phyloP scores from a whole-genome alignment of 192 early-diverging fungal genomes.

The Mortierella alpina region DNA sequence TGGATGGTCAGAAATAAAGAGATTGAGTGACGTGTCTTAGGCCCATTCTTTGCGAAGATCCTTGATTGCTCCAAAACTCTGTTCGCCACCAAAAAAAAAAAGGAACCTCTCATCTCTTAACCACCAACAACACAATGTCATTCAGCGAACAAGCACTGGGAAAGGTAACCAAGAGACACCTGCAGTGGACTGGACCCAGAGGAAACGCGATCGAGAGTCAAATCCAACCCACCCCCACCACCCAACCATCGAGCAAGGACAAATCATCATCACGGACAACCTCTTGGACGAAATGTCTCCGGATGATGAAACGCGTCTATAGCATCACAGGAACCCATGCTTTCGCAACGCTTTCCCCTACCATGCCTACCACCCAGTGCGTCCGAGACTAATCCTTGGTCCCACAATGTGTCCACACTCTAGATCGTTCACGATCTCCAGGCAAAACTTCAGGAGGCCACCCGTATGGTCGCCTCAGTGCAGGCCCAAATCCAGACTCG shows the following conservation, averaged over 20 bases:
- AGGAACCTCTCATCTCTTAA: not conserved
- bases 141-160: conserved; percentile 53
- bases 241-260: not conserved
- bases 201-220: too few relatives aligned
- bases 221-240: too few relatives aligned
- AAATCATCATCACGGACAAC: conserved; percentile 1
- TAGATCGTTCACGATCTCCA: conserved; percentile 76
- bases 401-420: not conserved
- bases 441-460: conserved; percentile 67
- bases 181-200: not conserved
- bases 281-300: too few relatives aligned
- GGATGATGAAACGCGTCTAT: too few relatives aligned
- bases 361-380: not conserved
- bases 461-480: conserved; percentile 69
- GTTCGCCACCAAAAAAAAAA: not conserved
- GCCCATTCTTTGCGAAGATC: not conserved
- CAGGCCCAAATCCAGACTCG: conserved; percentile 70
- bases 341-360: not conserved
- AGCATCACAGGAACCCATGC: not conserved
- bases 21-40: not conserved
- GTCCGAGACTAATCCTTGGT: not conserved
- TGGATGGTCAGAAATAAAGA: not conserved
- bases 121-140: conserved; percentile 23
- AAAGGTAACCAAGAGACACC: conserved; percentile 24
- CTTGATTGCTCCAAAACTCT: not conserved